These are phyloP conservation scores for Acanthamoeba castellanii DNA, from an alignment of 208 protist species.

Conservation along the genomic window DNA sequence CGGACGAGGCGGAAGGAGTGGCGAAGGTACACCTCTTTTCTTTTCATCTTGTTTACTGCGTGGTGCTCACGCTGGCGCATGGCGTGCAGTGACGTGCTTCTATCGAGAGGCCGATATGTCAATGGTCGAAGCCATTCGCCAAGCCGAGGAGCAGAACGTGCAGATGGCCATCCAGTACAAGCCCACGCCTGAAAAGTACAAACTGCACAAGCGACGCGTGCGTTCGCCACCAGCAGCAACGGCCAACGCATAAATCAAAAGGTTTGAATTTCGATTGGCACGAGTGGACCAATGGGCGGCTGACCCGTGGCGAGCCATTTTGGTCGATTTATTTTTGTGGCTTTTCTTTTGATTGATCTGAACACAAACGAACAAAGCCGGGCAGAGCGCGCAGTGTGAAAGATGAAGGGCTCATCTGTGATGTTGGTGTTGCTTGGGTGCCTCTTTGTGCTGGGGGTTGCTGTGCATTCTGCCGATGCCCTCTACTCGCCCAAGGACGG, in stretches of 20 bases:
- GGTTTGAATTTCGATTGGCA: background rate
- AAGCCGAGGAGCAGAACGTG: slow-evolving; percentile 8
- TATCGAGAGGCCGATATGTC: background rate
- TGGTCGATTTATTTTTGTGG: background rate
- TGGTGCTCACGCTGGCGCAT: background rate
- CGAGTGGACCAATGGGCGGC: background rate
- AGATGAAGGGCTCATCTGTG: background rate
- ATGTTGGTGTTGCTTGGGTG: background rate
- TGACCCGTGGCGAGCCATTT: background rate
- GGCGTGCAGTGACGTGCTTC: background rate
- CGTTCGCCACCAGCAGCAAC: background rate
- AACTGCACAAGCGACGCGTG: background rate
- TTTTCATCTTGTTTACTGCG: no score
- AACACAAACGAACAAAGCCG: background rate
- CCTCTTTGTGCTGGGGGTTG: background rate
- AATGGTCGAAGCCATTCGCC: background rate
- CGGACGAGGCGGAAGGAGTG: background rate
- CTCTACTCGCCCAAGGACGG: background rate
- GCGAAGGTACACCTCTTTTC: background rate
- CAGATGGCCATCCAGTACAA: slow-evolving; percentile 26
- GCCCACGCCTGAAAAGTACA: background rate
- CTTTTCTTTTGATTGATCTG: background rate
- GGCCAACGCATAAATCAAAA: background rate
- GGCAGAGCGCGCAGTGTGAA: background rate
- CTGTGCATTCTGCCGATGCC: background rate